These are phyloP conservation scores for Pisolithus tinctorius DNA, from an alignment of 768 basidiomycete species.

Conservation along the genomic window DNA sequence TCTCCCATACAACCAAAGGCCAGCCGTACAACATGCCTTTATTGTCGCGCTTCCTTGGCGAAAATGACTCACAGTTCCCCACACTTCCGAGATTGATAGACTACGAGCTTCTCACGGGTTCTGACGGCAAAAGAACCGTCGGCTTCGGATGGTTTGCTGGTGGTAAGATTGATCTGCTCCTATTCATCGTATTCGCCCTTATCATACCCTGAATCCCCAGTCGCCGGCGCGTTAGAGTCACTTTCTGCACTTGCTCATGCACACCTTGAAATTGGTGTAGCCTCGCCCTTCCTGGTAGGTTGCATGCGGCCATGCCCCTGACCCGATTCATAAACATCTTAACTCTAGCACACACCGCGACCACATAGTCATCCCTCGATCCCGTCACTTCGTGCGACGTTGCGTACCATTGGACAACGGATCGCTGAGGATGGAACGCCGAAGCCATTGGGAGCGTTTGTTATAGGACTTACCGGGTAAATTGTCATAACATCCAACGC, in stretches of 20 bases:
- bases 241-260: slow-evolving; percentile 72
- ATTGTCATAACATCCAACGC: slow-evolving; percentile 7
- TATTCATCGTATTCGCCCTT: neutral
- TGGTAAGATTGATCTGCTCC: slow-evolving; percentile 37
- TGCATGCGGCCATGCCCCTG: neutral
- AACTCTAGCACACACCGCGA: slow-evolving; percentile 56
- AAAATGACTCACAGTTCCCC: slow-evolving; percentile 8
- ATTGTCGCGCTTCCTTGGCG: slow-evolving; percentile 54
- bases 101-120: slow-evolving; percentile 71
- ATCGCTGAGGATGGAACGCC: slow-evolving; percentile 57
- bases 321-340: neutral
- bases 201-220: slow-evolving; percentile 29
- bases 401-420: slow-evolving; percentile 50
- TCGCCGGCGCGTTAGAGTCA: slow-evolving; percentile 80
- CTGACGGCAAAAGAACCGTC: slow-evolving; percentile 66
- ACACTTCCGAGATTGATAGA: slow-evolving; percentile 60
- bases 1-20: slow-evolving; percentile 87
- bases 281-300: slow-evolving; percentile 76
- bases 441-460: slow-evolving; percentile 61
- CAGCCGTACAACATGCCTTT: slow-evolving; percentile 82
- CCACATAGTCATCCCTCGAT: slow-evolving; percentile 70
- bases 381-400: slow-evolving; percentile 39
- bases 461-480: slow-evolving; percentile 81
- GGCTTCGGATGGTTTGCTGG: slow-evolving; percentile 94
- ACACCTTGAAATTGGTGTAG: slow-evolving; percentile 70